Base-by-base conservation (phyloP, 805 yeast genomes). In the Candida manassasensis region DNA sequence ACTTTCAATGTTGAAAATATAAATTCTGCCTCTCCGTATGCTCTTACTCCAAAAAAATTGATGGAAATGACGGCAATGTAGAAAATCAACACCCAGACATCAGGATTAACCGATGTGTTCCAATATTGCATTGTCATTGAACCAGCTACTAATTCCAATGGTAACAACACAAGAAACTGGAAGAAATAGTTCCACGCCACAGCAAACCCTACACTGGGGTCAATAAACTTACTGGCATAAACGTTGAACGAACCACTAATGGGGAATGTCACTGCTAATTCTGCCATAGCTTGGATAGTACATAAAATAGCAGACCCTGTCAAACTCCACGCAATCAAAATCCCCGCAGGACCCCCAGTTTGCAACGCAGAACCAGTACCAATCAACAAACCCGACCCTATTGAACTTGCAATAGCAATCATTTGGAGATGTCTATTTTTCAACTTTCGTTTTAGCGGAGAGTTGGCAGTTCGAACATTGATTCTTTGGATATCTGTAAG, bases 161-260 rank as follows among this genome's bases (percentile, higher is more conserved):
- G 87, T 37, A 80, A 61, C 16, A 79, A 69, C 32, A 79, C 78
- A 15, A 80, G 58, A 24, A 47, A 55, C 54, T 77, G 82, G 43
- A 81, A 55, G 38, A 75, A 75, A 50, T 81, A 81, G 53, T 78
- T 78, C 84, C 83, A 77, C 26, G 84, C 84, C 53, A 79, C 75
- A 32, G 86, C 77, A 50, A 81, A 81, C 1, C 86, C 86, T 53
- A 79, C 65, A 15, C 83, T 75, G 11, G 81, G 80, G 42, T 81
- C 86, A 27, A 80, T 64, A 73, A 69, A 50, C 67, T 81, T 45
- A 75, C 84, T 68, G 66, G 83, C 48, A 73, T 67, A 45, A 69
- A 88, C 53, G 67, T 64, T 63, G 46, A 63, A 62, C 6, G 63
- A 57, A 29, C 73, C 73, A 34, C 68, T 50, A 21, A 66, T 55